Percentiles rank a stretch among this genome's conserved stretches.
These are phyloP conservation scores for Podila clonocystis DNA, from an alignment of 192 early-diverging fungal genomes.

Conservation along the genomic window DNA sequence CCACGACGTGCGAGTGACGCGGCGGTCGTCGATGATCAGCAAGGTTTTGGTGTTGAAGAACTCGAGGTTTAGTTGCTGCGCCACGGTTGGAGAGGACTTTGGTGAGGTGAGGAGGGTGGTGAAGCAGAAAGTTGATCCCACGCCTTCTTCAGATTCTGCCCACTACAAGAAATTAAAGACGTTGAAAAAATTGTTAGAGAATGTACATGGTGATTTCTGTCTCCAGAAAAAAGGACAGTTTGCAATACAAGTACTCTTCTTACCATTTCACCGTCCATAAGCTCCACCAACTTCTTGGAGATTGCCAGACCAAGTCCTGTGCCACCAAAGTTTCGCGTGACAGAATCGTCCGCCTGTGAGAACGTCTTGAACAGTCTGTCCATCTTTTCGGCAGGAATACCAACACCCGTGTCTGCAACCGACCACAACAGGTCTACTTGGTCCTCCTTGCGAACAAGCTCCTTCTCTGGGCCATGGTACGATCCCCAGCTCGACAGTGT, in stretches of 20 bases:
- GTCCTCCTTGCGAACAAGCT: neutral
- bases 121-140: slow-evolving; percentile 47
- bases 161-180: slow-evolving; percentile 5
- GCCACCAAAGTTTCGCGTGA: slow-evolving; percentile 56
- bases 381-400: slow-evolving; percentile 50
- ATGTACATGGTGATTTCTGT: neutral
- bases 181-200: neutral
- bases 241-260: neutral
- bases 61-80: slow-evolving; percentile 31
- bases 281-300: slow-evolving; percentile 45
- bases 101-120: slow-evolving; percentile 33
- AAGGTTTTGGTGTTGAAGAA: slow-evolving; percentile 40
- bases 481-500: neutral
- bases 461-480: neutral
- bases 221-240: neutral
- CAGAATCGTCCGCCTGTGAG: slow-evolving; percentile 57
- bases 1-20: slow-evolving; percentile 45
- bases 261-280: slow-evolving; percentile 57
- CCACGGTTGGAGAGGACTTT: slow-evolving; percentile 18
- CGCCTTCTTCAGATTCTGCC: slow-evolving; percentile 48
- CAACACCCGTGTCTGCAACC: slow-evolving; percentile 52
- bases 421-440: slow-evolving; percentile 45
- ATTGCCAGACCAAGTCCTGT: slow-evolving; percentile 57
- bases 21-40: slow-evolving; percentile 41
- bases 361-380: slow-evolving; percentile 53